Evolutionary conservation across 352 stramenopile species (phyloP), one percentile per base, ranked within the genome.

Genomic region (Bremia lactucae): DNA sequence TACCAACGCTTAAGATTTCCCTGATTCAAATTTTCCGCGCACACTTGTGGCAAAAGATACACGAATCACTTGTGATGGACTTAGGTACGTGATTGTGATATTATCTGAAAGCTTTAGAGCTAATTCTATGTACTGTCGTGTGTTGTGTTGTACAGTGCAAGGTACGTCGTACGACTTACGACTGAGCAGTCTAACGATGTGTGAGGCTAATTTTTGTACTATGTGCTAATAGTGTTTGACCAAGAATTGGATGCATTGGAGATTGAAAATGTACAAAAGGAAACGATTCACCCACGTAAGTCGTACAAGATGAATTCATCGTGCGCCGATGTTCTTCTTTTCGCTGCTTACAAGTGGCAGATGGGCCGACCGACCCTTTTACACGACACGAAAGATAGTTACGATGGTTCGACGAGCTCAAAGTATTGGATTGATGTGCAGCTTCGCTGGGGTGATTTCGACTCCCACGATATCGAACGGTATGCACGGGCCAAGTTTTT

Each of bases 281-380:
- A 99, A 66, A 99, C 96, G 3, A 99, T 99, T 42, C 97, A 99
- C 65, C 97, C 97, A 29, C 76, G 97, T 36, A 99, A 99, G 70
- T 98, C 89, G 23, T 99, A 99, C 80, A 99, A 99, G 74, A 99
- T 99, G 97, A 99, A 99, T 73, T 98, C 89, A 45, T 98, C 95
- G 34, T 98, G 95, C 62, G 96, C 96, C 16, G 97, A 99, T 76
- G 84, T 99, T 41, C 73, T 99, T 31, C 73, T 99, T 6, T 98
- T 99, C 51, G 96, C 96, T 6, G 90, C 95, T 9, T 98, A 99
- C 78, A 99, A 99, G 74, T 99, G 97, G 97, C 83, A 95, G 42
- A 87, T 89, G 59, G 78, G 78, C 13, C 66, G 77, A 16, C 79
- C 82, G 14, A 87, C 82, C 16, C 49, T 90, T 13, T 31, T 91